These are phyloP conservation scores for Phytomonas francai DNA, from an alignment of 208 protist genomes.

Conservation along the genomic window DNA sequence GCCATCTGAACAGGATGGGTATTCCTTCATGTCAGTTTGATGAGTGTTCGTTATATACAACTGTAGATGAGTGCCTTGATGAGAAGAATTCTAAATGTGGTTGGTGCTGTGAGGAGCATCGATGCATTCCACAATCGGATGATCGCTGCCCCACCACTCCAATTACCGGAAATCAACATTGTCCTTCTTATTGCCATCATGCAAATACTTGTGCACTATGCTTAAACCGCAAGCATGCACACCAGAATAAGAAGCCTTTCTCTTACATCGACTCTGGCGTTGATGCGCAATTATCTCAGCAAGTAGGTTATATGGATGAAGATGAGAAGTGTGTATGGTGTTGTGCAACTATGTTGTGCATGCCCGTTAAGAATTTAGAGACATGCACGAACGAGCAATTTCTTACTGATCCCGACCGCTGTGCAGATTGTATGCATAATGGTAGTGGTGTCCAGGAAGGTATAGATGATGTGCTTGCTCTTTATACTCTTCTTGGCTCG, in stretches of 20 bases:
- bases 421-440: conserved; percentile 23
- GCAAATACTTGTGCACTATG: conserved; percentile 36
- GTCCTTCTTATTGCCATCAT: conserved; percentile 31
- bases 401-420: conserved; percentile 7
- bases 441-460: conserved; percentile 23
- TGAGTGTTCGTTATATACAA: conserved; percentile 16
- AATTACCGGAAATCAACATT: conserved; percentile 9
- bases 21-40: too few relatives aligned
- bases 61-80: conserved; percentile 25
- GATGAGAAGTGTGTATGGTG: conserved; percentile 33
- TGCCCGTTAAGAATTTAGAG: conserved; percentile 12
- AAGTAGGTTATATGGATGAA: not conserved
- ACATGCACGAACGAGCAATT: conserved; percentile 27
- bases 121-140: conserved; percentile 17
- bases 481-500: not conserved
- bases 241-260: too few relatives aligned
- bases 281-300: too few relatives aligned
- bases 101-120: conserved; percentile 43
- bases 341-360: conserved; percentile 35
- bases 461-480: not conserved
- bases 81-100: conserved; percentile 13
- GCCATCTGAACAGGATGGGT: conserved; percentile 11
- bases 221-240: conserved; percentile 6
- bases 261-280: too few relatives aligned
- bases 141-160: not conserved